A percentile compares a stretch with the other conserved stretches of the same genome.
These are phyloP conservation scores for Fusarium torreyae DNA, from an alignment of 2,329 filamentous ascomycete genomes.

Conservation along the genomic window DNA sequence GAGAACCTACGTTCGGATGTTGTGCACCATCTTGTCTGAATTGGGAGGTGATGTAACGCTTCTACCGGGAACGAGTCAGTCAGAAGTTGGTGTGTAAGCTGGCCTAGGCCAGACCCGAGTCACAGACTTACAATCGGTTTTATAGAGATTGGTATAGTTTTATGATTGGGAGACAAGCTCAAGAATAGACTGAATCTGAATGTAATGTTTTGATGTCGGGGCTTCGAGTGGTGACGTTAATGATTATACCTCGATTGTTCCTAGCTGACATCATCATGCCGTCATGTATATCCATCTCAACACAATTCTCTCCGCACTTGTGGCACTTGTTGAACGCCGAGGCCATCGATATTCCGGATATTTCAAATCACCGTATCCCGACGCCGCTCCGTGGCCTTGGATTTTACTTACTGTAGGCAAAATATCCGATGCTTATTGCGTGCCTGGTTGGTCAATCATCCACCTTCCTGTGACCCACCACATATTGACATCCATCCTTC, in stretches of 20 bases:
- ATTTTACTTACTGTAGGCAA: not conserved
- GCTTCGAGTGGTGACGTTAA: conserved; percentile 21
- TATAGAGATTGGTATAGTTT: not conserved
- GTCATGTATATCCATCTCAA: conserved; percentile 24
- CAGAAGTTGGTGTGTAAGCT: not conserved
- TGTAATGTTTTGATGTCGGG: conserved; percentile 3
- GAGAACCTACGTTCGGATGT: conserved; percentile 26
- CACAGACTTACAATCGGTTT: not conserved
- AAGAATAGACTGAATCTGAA: not conserved
- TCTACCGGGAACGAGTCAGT: conserved; percentile 13
- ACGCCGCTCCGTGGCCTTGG: not conserved
- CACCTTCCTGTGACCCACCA: too few species aligned
- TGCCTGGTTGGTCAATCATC: too few species aligned
- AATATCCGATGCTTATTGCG: too few species aligned
- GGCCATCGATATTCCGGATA: not conserved
- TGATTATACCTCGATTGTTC: conserved; percentile 8
- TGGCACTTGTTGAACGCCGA: not conserved
- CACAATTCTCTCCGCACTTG: conserved; percentile 11
- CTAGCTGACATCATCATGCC: conserved; percentile 38
- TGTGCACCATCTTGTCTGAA: conserved; percentile 39
- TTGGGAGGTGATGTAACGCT: not conserved
- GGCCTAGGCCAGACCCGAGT: not conserved
- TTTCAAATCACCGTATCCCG: not conserved
- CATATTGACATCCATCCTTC: too few species aligned
- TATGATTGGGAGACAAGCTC: not conserved